A percentile compares a stretch with the other conserved stretches of the same genome.
Conservation (phyloP, 2,329 filamentous ascomycete species). For the Didymella arachidicola region DNA sequence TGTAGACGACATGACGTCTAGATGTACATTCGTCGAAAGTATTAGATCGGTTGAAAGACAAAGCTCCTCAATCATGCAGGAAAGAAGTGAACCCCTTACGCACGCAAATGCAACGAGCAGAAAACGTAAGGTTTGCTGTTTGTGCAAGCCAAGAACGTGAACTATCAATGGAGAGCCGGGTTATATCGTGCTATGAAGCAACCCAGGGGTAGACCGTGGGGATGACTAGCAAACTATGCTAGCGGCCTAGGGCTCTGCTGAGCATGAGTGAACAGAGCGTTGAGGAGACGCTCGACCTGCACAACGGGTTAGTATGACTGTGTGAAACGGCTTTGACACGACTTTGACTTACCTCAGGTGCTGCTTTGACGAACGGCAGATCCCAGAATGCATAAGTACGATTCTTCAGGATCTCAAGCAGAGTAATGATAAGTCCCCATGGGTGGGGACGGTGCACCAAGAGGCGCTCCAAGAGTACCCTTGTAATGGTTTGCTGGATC, state of each 20-base stretch:
- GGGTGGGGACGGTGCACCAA: conserved; percentile 91
- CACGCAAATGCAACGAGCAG: conserved; percentile 47
- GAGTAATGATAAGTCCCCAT: conserved; percentile 89
- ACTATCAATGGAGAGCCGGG: conserved; percentile 16
- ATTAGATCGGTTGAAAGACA: conserved; percentile 29
- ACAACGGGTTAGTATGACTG: conserved; percentile 24
- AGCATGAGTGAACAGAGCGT: conserved; percentile 56
- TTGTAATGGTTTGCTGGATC: conserved; percentile 88
- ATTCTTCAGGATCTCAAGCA: conserved; percentile 91
- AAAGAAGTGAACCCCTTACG: conserved; percentile 36
- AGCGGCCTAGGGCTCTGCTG: conserved; percentile 56
- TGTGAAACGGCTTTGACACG: neutral
- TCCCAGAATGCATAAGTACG: conserved; percentile 92
- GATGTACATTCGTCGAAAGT: conserved; percentile 25
- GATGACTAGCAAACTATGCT: conserved; percentile 31
- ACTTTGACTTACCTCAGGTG: conserved; percentile 70
- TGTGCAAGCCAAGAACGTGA: conserved; percentile 26
- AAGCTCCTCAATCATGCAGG: conserved; percentile 29
- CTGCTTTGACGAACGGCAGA: conserved; percentile 86
- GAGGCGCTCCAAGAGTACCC: conserved; percentile 86
- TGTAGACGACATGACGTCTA: conserved; percentile 22
- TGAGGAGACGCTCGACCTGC: conserved; percentile 57
- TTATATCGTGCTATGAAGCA: conserved; percentile 5
- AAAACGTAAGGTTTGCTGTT: conserved; percentile 32
- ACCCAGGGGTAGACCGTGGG: conserved; percentile 11